These are phyloP conservation scores for Ambrosiella xylebori DNA, from an alignment of 2,329 filamentous ascomycete species.

Conservation along the genomic window DNA sequence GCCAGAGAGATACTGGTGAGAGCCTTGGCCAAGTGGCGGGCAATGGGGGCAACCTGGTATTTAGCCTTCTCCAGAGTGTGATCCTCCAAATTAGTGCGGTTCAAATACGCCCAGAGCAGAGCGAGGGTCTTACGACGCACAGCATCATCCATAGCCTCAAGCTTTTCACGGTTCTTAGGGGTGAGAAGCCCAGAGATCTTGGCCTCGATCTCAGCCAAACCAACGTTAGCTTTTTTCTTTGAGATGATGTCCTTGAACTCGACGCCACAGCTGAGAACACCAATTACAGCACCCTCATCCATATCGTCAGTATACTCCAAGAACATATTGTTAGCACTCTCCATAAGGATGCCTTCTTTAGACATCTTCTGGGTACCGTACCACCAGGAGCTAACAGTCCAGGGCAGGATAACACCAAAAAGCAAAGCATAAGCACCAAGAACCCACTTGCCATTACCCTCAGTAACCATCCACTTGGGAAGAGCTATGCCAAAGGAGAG, in stretches of 20 bases:
- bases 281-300: conserved; percentile 61
- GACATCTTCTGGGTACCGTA: conserved; percentile 88
- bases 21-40: conserved; percentile 67
- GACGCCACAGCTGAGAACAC: conserved; percentile 66
- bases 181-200: conserved; percentile 50
- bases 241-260: conserved; percentile 66
- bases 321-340: conserved; percentile 89
- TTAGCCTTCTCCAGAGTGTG: conserved; percentile 65
- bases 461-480: conserved; percentile 78
- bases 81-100: conserved; percentile 72
- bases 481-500: conserved; percentile 95
- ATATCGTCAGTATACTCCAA: conserved; percentile 77
- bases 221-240: conserved; percentile 62
- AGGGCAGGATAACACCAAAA: conserved; percentile 79
- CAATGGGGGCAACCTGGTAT: conserved; percentile 74
- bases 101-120: conserved; percentile 88
- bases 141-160: conserved; percentile 67
- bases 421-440: conserved; percentile 75
- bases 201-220: conserved; percentile 69
- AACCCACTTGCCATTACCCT: conserved; percentile 91
- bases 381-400: conserved; percentile 94
- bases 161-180: conserved; percentile 54
- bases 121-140: conserved; percentile 72
- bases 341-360: conserved; percentile 81
- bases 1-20: conserved; percentile 77